Base-by-base conservation (phyloP, 2,329 filamentous ascomycete species). In the Colletotrichum spaethianum region DNA sequence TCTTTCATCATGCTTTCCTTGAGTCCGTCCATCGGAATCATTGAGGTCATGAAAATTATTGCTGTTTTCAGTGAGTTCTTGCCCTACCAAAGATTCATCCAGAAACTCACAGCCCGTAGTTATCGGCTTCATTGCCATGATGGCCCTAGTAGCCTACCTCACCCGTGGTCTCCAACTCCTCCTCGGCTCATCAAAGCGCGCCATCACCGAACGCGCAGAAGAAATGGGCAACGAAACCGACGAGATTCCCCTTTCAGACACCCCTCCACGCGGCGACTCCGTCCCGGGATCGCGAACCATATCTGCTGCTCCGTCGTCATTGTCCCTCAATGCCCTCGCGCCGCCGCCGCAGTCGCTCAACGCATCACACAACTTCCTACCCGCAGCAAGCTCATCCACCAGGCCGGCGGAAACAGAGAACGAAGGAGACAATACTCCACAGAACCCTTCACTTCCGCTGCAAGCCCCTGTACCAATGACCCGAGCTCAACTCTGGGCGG, bases 1-100 rank as follows among this genome's bases (percentile, higher is more conserved):
- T 86, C 88, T 0, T 91, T 91, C 79, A 84, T 91, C 9, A 82
- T 90, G 36, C 80, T 91, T 0, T 89, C 89, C 8, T 81, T 91
- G 2, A 90, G 88, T 74, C 85, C 88, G 1, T 74, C 84, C 0
- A 88, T 91, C 23, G 84, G 87, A 26, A 84, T 85, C 1, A 75
- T 83, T 0, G 89, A 91, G 75, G 87, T 91, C 16, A 83, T 84
- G 48, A 90, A 90, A 76, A 89, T 91, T 50, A 88, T 91, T 72
- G 87, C 82, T 31, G 86, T 91, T 1, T 91, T 91, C 75, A 75
- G 89, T 90, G 75, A 76, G 86, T 78, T 0, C 2, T 16, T 8
- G 5, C 9, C 7, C n/a, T 28, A 5, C 20, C 20, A 18, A 28
- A 0, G 14, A 7, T 1, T 1, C 20, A 0, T 18, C 14, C 6